Base-by-base conservation (phyloP, 2,329 filamentous ascomycete genomes). In the Cryphonectria naterciae region DNA sequence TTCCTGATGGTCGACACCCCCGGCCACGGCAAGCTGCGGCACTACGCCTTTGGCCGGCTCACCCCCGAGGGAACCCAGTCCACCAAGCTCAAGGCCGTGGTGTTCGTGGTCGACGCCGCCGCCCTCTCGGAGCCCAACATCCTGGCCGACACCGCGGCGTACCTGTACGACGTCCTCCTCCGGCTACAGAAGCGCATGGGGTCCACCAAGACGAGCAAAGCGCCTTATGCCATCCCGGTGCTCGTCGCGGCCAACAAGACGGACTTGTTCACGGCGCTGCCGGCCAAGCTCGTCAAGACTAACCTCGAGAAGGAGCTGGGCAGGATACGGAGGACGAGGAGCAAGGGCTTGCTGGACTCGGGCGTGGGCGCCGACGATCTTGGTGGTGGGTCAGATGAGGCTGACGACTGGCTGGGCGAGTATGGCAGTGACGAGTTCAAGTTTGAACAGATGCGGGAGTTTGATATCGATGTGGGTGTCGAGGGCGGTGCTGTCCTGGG, bases 161-260 rank as follows among this genome's bases (percentile, higher is more conserved):
- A 97, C 78, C 88, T 99, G 17, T 94, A 98, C 83, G 95, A 98
- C 73, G 83, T 97, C 0, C 87, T 99, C n/a, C 85, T 98, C 3
- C 80, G 88, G 3, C 85, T 99, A 71, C 96, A 98, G 83, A 92
- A 91, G 81, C 87, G 91, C 15, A 76, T 75, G 68, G 75, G 76
- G 43, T 79, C 77, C 65, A 73, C 75, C 69, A 81, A 79, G 74
- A 74, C 77, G 60, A 80, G 78, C 76, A 91, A 89, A 75, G 85
- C 84, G 0, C 86, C 88, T 0, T 82, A 84, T 32, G 85, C 88
- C 32, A 86, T 96, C 11, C 90, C 93, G 0, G 86, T 99, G 10
- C 86, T 99, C 49, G 85, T 99, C 46, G 95, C 94, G 1, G 95
- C 94, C 68, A 99, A 98, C 82, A 99, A 99, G 86, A 88, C 94